These are phyloP conservation scores for Pyracantha coccinea DNA, from an alignment of 331 rosid genomes.

Conservation along the genomic window DNA sequence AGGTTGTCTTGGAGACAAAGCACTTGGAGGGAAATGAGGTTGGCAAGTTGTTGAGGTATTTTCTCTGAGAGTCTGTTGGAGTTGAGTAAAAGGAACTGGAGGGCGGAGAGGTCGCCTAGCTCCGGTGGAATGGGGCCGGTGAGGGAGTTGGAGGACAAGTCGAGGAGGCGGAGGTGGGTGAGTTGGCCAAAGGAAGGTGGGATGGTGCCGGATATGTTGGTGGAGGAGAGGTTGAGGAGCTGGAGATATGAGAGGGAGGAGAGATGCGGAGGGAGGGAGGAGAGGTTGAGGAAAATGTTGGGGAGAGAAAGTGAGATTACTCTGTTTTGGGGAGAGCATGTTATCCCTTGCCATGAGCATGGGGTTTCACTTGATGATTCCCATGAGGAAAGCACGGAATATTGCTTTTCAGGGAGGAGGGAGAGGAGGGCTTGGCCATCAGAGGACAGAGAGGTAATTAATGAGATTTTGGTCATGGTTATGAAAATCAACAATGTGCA, in stretches of 20 bases:
- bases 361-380: slow-evolving; percentile 62
- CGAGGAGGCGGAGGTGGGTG: slow-evolving; percentile 59
- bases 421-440: slow-evolving; percentile 84
- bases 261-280: slow-evolving; percentile 55
- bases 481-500: slow-evolving; percentile 15
- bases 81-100: slow-evolving; percentile 76
- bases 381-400: slow-evolving; percentile 68
- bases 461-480: slow-evolving; percentile 15
- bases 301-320: slow-evolving; percentile 79
- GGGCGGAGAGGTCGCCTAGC: slow-evolving; percentile 66
- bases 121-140: slow-evolving; percentile 61
- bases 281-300: slow-evolving; percentile 63
- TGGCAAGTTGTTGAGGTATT: slow-evolving; percentile 59
- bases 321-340: slow-evolving; percentile 74
- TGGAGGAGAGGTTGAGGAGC: slow-evolving; percentile 86
- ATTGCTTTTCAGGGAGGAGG: slow-evolving; percentile 37
- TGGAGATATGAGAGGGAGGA: slow-evolving; percentile 71
- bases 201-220: slow-evolving; percentile 72
- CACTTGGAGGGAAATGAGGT: slow-evolving; percentile 59
- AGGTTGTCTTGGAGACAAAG: slow-evolving; percentile 85
- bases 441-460: slow-evolving; percentile 53
- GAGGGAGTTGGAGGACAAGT: slow-evolving; percentile 74
- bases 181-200: slow-evolving; percentile 72
- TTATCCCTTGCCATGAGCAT: slow-evolving; percentile 82
- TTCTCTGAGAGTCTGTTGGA: slow-evolving; percentile 53